Base-by-base conservation (phyloP, 305 asterid species). In the Caryopteris hybrid region DNA sequence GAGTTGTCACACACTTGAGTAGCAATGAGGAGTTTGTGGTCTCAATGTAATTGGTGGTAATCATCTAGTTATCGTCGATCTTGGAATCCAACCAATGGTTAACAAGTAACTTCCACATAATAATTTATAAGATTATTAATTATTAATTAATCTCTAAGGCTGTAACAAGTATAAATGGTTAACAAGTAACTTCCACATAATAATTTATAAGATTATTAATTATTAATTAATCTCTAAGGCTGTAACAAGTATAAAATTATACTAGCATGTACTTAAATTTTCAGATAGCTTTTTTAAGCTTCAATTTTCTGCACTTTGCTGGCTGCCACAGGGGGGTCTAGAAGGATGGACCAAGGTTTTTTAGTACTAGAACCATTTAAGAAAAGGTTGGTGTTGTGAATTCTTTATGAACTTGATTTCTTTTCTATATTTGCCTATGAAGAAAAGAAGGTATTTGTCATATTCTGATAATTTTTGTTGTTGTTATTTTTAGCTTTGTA, bases 11-110 rank as follows among this genome's bases (percentile, higher is more conserved):
- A 91, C 97, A 91, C 45, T 75, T 94, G 81, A 94, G 99, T 70
- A 91, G 99, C 89, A 94, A 94, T 86, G 99, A 98, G 99, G 99
- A 46, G 99, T 98, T 50, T 94, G 99, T 68, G 99, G 99, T 71
- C 96, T 94, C 72, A 94, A 94, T 81, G n/a, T 94, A 83, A 85
- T 94, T 69, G 99, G 99, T 72, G 99, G 96, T 65, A 94, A 91
- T 73, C 84, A 98, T 54, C 76, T 94, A 68, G 93, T 94, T 73
- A 87, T 94, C 76, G 91, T 94, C 66, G 99, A 94, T 81, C 99
- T 75, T 94, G 99, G 99, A 94, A 94, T 83, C 99, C 99, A 64
- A 98, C 99, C 75, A 94, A 94, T 84, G 99, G 91, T 85, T 91
- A n/a, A 85, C 99, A 94, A 76, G 99, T 94, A 81, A 74, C 7